A percentile compares a stretch with the other conserved stretches of the same genome.
Evolutionary conservation across 495 filamentous ascomycete species (phyloP).

Genomic region (Durotheca rogersii): DNA sequence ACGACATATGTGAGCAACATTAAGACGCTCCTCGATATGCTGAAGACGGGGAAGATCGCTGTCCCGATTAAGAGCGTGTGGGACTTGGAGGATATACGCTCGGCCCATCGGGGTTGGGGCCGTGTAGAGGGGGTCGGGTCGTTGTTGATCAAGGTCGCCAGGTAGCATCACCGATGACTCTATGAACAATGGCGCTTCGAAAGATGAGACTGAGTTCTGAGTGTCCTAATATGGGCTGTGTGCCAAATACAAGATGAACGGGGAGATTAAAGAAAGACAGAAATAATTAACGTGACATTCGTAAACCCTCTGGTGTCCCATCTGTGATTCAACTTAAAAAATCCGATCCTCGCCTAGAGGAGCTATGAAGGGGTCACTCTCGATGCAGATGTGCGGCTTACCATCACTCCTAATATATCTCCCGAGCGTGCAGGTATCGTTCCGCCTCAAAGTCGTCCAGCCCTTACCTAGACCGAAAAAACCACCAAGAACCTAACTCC

Average conservation of each 20-base stretch:
- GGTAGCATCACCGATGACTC: too few relatives aligned
- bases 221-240: too few relatives aligned
- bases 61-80: slow-evolving; percentile 44
- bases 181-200: too few relatives aligned
- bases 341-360: background rate
- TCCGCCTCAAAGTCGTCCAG: background rate
- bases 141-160: slow-evolving; percentile 36
- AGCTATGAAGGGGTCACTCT: background rate
- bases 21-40: slow-evolving; percentile 36
- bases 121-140: slow-evolving; percentile 39
- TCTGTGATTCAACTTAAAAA: background rate
- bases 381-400: background rate
- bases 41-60: slow-evolving; percentile 37
- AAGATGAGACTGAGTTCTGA: too few relatives aligned
- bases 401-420: background rate
- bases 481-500: background rate
- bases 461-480: background rate
- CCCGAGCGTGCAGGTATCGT: background rate
- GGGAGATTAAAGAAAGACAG: too few relatives aligned
- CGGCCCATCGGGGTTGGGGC: slow-evolving; percentile 44
- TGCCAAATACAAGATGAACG: too few relatives aligned
- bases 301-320: background rate
- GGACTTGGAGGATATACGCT: slow-evolving; percentile 43
- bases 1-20: slow-evolving; percentile 35
- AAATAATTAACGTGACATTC: too few relatives aligned